Percentiles rank a stretch among this genome's conserved stretches.
Conservation (phyloP, 2,329 filamentous ascomycete genomes). For the Pleurostoma richardsiae region DNA sequence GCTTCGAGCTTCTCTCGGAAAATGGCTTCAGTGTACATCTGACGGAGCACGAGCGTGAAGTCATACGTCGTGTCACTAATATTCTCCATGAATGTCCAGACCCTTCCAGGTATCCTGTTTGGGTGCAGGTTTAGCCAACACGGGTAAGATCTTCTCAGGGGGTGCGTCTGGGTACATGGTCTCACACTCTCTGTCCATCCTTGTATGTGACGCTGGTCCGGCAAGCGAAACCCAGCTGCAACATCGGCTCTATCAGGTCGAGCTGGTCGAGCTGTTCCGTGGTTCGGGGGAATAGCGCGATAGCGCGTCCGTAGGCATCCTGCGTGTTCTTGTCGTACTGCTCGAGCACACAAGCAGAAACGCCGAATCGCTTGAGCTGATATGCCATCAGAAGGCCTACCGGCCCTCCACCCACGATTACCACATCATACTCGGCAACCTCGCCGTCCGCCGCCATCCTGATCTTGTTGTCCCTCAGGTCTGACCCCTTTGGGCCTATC, state of each 20-base stretch:
- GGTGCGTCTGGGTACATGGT: slow-evolving; percentile 2
- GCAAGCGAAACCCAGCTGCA: slow-evolving; percentile 47
- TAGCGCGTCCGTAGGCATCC: slow-evolving; percentile 47
- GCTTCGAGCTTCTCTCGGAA: slow-evolving; percentile 34
- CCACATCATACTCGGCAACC: slow-evolving; percentile 15
- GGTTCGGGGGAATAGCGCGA: slow-evolving; percentile 46
- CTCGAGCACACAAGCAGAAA: slow-evolving; percentile 41
- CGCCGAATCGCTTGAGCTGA: slow-evolving; percentile 34
- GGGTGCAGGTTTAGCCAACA: neutral
- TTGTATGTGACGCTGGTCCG: slow-evolving; percentile 44
- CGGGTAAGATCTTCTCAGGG: neutral
- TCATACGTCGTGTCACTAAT: slow-evolving; percentile 46
- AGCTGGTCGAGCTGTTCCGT: slow-evolving; percentile 48
- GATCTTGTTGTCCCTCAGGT: neutral
- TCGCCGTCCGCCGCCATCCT: neutral
- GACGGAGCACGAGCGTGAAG: slow-evolving; percentile 47
- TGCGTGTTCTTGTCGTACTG: slow-evolving; percentile 41
- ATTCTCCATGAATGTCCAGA: slow-evolving; percentile 48
- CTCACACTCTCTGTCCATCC: slow-evolving; percentile 33
- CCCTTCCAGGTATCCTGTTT: slow-evolving; percentile 27
- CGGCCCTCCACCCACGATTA: slow-evolving; percentile 38
- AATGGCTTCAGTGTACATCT: slow-evolving; percentile 51
- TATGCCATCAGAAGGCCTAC: slow-evolving; percentile 38
- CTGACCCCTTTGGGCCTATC: too few species aligned
- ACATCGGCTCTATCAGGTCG: slow-evolving; percentile 39